These are phyloP conservation scores for Serendipita sp. DNA, from an alignment of 1,284 basidiomycete species.

Conservation along the genomic window DNA sequence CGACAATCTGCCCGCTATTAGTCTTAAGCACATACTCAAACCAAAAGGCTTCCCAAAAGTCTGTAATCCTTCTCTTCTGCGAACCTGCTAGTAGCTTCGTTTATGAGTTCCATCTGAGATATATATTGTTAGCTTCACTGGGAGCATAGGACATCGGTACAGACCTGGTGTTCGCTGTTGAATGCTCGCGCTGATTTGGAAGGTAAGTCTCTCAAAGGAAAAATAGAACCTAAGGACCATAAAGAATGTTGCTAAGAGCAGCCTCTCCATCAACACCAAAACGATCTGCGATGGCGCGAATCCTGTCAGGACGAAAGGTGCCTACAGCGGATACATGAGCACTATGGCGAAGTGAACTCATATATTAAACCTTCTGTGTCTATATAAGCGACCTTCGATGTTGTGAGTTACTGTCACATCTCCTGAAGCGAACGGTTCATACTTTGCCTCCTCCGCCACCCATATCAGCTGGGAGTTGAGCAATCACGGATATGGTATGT, in stretches of 20 bases:
- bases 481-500: conserved; percentile 80
- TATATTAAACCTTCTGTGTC: conserved; percentile 65
- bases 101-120: conserved; percentile 69
- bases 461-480: conserved; percentile 77
- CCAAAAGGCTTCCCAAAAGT: conserved; percentile 35
- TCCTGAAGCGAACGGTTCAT: conserved; percentile 8
- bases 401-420: background rate
- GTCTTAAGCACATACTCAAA: background rate
- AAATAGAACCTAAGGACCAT: conserved; percentile 33
- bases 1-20: conserved; percentile 51
- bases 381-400: conserved; percentile 68
- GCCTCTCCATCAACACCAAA: conserved; percentile 80
- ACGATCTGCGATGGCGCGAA: conserved; percentile 75
- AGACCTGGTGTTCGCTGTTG: conserved; percentile 76
- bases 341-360: conserved; percentile 1
- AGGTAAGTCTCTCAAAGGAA: background rate
- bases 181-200: conserved; percentile 50
- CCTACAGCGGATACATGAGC: conserved; percentile 28
- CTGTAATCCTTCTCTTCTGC: conserved; percentile 71
- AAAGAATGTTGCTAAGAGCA: conserved; percentile 77
- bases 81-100: conserved; percentile 68
- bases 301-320: conserved; percentile 85
- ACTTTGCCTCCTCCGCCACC: conserved; percentile 84
- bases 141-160: conserved; percentile 6
- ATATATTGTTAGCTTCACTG: background rate